A percentile compares a stretch with the other conserved stretches of the same genome.
Evolutionary conservation across 78 protist genomes (phyloP).

Genomic region (Dictyostelium capitatum): DNA sequence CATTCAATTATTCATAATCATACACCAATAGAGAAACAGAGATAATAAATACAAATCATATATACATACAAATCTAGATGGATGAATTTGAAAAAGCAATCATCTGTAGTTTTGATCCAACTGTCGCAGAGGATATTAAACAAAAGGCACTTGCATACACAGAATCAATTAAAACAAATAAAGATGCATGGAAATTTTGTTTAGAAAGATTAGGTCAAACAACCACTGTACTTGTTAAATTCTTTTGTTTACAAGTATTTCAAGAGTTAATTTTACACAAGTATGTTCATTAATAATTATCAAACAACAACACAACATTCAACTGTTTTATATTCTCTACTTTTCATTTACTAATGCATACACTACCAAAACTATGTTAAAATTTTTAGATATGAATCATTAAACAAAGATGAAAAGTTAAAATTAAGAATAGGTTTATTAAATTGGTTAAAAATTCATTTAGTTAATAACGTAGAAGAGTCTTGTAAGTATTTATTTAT

Average conservation of each 20-base stretch:
- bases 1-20: not conserved
- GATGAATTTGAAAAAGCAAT: constrained; percentile 84
- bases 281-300: constrained; percentile 14
- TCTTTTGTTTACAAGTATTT: constrained; percentile 80
- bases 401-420: constrained; percentile 25
- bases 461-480: constrained; percentile 23
- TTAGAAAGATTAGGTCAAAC: constrained; percentile 50
- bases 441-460: constrained; percentile 16
- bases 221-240: constrained; percentile 43
- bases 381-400: not conserved
- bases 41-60: not conserved
- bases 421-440: constrained; percentile 44
- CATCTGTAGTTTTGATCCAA: constrained; percentile 62
- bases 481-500: not conserved
- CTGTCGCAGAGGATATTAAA: constrained; percentile 43
- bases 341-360: not conserved
- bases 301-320: too few relatives aligned
- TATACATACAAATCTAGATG: not conserved
- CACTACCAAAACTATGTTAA: not conserved
- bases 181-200: constrained; percentile 81
- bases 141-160: constrained; percentile 70
- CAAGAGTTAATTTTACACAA: constrained; percentile 74
- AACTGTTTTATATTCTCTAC: not conserved
- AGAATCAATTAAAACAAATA: constrained; percentile 25
- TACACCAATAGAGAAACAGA: constrained; percentile 2